Evolutionary conservation across 768 basidiomycete species (phyloP).

Genomic region (Crepidotus variabilis): DNA sequence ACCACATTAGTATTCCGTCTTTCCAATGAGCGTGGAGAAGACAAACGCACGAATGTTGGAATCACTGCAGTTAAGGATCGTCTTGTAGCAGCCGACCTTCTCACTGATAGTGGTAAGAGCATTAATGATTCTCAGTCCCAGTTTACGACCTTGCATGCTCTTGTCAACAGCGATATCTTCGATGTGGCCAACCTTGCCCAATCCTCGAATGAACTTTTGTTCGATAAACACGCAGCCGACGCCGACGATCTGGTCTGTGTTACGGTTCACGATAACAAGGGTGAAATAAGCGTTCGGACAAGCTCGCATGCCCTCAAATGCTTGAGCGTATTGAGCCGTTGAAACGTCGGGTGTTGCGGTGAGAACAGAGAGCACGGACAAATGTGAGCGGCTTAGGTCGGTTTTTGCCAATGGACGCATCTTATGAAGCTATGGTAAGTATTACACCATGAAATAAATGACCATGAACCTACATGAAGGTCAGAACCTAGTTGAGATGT

Average conservation of each 20-base stretch:
- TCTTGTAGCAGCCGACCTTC: constrained; percentile 86
- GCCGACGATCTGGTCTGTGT: constrained; percentile 76
- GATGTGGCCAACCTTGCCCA: constrained; percentile 91
- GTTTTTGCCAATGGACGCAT: constrained; percentile 86
- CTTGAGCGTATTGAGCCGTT: constrained; percentile 61
- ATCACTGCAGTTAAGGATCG: constrained; percentile 92
- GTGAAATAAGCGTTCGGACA: constrained; percentile 70
- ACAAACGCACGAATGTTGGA: constrained; percentile 80
- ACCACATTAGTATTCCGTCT: constrained; percentile 6
- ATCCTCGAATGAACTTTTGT: constrained; percentile 86
- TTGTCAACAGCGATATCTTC: constrained; percentile 97
- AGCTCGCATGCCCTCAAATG: constrained; percentile 59
- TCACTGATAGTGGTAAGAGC: constrained; percentile 84
- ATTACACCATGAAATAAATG: too few relatives aligned
- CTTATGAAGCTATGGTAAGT: constrained; percentile 33
- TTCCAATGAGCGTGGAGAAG: constrained; percentile 1
- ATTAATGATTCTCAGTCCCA: constrained; percentile 85
- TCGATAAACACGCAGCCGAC: constrained; percentile 86
- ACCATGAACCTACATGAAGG: constrained; percentile 53
- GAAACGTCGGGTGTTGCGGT: constrained; percentile 66
- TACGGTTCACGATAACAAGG: constrained; percentile 77
- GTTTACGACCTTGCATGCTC: constrained; percentile 84
- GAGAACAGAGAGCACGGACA: constrained; percentile 80
- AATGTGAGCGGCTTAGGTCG: constrained; percentile 80
- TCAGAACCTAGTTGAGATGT: constrained; percentile 55